Conservation (phyloP, 2,329 filamentous ascomycete genomes). For the Scedosporium apiospermum region DNA sequence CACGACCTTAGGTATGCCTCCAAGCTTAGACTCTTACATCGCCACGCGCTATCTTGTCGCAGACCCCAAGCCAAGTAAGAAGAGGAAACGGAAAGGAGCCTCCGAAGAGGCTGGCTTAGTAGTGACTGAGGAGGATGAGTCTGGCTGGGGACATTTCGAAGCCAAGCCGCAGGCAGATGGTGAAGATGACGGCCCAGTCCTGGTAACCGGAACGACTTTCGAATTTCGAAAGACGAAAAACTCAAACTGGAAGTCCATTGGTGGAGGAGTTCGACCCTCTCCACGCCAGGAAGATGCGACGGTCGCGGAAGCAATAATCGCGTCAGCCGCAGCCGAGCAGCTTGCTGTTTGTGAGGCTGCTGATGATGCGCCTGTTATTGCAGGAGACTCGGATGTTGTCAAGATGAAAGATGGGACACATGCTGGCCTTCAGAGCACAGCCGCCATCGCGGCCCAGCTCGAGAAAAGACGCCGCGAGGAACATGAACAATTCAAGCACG, state of each 20-base stretch:
- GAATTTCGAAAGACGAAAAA: conserved; percentile 70
- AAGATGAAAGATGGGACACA: conserved; percentile 83
- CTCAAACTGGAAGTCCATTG: conserved; percentile 69
- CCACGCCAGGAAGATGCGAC: conserved; percentile 15
- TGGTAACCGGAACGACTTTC: conserved; percentile 40
- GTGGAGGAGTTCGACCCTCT: conserved; percentile 21
- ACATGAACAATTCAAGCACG: conserved; percentile 35
- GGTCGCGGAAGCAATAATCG: conserved; percentile 71
- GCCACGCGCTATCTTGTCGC: conserved; percentile 77
- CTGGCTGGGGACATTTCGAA: conserved; percentile 34
- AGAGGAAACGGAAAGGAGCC: conserved; percentile 52
- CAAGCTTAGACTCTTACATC: conserved; percentile 48
- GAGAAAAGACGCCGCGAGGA: conserved; percentile 59
- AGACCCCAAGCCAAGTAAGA: conserved; percentile 48
- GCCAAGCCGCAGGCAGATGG: conserved; percentile 33
- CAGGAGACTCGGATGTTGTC: conserved; percentile 35
- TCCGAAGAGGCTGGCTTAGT: conserved; percentile 41
- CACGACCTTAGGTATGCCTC: neutral
- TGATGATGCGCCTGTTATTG: conserved; percentile 39
- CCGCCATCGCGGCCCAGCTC: conserved; percentile 62
- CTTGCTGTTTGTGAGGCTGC: conserved; percentile 37
- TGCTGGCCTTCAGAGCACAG: conserved; percentile 78
- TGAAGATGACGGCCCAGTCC: conserved; percentile 42
- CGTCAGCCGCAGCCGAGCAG: conserved; percentile 59
- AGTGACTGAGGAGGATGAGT: conserved; percentile 56